Base-by-base conservation (phyloP, 2,329 filamentous ascomycete species). In the Diaporthe humulicola region DNA sequence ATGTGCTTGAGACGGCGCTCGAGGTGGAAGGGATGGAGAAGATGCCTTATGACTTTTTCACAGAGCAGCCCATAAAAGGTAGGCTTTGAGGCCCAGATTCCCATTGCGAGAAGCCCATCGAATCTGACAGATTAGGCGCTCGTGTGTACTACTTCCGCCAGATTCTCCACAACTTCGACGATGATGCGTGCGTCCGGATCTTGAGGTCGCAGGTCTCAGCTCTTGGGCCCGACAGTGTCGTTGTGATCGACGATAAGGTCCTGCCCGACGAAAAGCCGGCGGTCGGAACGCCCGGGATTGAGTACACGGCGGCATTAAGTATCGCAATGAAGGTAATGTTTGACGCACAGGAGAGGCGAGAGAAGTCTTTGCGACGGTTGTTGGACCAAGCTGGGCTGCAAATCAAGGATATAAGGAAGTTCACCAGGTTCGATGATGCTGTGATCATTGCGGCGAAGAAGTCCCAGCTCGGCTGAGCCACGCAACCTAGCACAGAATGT, bases 71-170 rank as follows among this genome's bases (percentile, higher is more conserved):
- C 12, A 70, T 80, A 4, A 78, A 80, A 76, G 76, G 80, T 80
- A 60, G 60, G 73, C 61, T 15, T 71, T 25, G 17, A 52, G n/a
- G n/a, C 17, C 22, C 9, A 40, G 42, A 28, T 25, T 9, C 48
- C 15, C 10, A 4, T 36, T 42, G 36, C 3, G 17, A 22, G 8
- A n/a, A 30, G 28, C 8, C 19, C 15, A 38, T 22, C 12, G 25
- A 67, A 48, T 19, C 36, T 48, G 42, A 52, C 61, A 66, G 7
- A 61, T 22, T 36, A 80, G 78, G 70, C 69, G 79, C 78, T 5
- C 74, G 76, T 4, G 78, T 79, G 7, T 81, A 80, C 69, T 81
- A 81, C 70, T 79, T 80, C 52, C 79, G 80, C 38, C 77, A 80
- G n/a, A 79, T 81, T 25, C 52, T 81, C 70, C 80, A 81, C 73